Conservation (phyloP, 352 stramenopile species). For the Pythium utonaiense region DNA sequence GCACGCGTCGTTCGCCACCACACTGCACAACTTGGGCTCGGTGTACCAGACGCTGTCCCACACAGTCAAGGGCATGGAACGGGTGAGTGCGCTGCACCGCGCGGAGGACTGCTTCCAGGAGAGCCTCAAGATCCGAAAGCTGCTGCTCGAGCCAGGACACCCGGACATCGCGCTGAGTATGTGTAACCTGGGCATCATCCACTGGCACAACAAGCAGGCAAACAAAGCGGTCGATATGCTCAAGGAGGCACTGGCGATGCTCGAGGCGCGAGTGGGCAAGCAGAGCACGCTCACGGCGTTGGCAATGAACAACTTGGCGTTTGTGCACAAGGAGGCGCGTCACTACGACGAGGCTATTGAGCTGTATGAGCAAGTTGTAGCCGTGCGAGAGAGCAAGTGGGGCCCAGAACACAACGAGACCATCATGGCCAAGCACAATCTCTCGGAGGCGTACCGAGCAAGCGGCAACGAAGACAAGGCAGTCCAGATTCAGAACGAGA, state of each 20-base stretch:
- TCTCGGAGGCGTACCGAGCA: slow-evolving; percentile 72
- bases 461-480: slow-evolving; percentile 77
- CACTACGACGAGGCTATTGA: slow-evolving; percentile 64
- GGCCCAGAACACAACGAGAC: slow-evolving; percentile 70
- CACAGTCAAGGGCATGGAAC: slow-evolving; percentile 61
- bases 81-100: slow-evolving; percentile 55
- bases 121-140: slow-evolving; percentile 65
- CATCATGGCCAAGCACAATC: slow-evolving; percentile 81
- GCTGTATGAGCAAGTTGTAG: slow-evolving; percentile 68
- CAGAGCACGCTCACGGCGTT: slow-evolving; percentile 64
- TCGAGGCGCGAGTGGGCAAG: slow-evolving; percentile 57
- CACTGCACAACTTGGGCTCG: slow-evolving; percentile 76
- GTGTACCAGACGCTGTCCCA: slow-evolving; percentile 67
- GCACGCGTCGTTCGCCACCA: slow-evolving; percentile 82
- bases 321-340: slow-evolving; percentile 71
- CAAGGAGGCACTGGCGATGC: slow-evolving; percentile 48
- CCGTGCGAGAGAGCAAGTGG: slow-evolving; percentile 55
- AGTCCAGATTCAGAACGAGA: slow-evolving; percentile 73
- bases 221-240: slow-evolving; percentile 64
- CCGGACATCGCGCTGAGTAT: slow-evolving; percentile 77
- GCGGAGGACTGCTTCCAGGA: slow-evolving; percentile 79
- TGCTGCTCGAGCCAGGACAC: slow-evolving; percentile 68
- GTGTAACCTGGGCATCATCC: slow-evolving; percentile 79
- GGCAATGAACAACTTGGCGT: slow-evolving; percentile 83
- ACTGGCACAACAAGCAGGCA: slow-evolving; percentile 80